Base-by-base conservation (phyloP, 192 early-diverging fungal species). In the Chytriomyces confervae region DNA sequence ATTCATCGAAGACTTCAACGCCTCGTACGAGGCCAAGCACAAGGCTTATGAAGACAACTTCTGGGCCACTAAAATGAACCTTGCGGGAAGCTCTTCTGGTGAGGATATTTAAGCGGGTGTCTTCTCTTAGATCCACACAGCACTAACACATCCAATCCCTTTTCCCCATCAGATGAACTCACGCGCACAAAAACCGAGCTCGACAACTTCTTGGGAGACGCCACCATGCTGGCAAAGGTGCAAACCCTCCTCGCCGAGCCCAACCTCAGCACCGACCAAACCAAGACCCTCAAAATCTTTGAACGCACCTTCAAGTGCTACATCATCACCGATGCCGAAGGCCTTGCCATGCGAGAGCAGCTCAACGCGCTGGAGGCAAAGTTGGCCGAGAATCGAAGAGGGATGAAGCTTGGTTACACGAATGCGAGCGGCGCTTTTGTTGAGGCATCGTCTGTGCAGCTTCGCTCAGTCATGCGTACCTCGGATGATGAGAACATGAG, bases 21-120 rank as follows among this genome's bases (percentile, higher is more conserved):
- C 49, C n/a, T 44, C 76, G 62, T 82, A 82, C 65, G 81, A 82
- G 66, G 16, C 57, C 29, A 72, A 68, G 62, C 81, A 82, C 72
- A 71, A 74, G 51, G 81, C 72, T 48, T 82, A 75, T 50, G 81
- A 82, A 65, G 69, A 82, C 61, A 75, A 82, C 77, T 82, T 82
- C 77, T 82, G 81, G 81, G 60, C 81, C 18, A 82, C 81, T 9
- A 82, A 82, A 66, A 82, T 82, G 81, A 78, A 77, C 66, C 49
- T 82, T 11, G 44, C 75, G 50, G 81, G 77, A 9, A 69, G 73
- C 48, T 82, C 81, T 5, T 53, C 64, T 6, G 75, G 75, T 77
- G 43, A 11, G 24, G 29, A 48, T 67, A 9, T 16, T n/a, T 75
- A 18, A 18, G 13, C 44, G 5, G 20, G 13, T 20, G 36, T 66